These are phyloP conservation scores for Podila horticola DNA, from an alignment of 192 early-diverging fungal species.

Conservation along the genomic window DNA sequence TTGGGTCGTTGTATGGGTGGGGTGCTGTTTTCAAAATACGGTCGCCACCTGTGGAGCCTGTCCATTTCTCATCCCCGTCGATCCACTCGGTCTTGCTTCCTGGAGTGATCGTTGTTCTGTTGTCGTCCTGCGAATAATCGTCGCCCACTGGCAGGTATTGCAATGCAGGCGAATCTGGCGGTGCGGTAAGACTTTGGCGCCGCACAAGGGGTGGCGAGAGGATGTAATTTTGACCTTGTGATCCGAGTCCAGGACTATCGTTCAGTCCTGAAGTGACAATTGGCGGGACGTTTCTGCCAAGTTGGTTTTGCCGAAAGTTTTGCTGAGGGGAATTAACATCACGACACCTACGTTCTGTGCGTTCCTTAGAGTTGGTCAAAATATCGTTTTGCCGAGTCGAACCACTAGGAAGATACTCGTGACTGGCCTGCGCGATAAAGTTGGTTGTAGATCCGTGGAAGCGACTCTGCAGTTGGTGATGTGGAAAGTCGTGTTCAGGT, in stretches of 20 bases:
- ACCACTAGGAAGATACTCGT: not conserved
- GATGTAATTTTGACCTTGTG: not conserved
- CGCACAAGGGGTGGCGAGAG: constrained; percentile 11
- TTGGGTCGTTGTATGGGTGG: not conserved
- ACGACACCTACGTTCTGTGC: not conserved
- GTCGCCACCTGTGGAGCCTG: not conserved
- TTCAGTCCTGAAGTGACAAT: not conserved
- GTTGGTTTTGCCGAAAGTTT: not conserved
- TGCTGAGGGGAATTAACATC: not conserved
- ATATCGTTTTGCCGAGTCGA: not conserved
- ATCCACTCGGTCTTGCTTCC: not conserved
- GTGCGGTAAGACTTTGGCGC: not conserved
- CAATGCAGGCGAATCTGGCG: constrained; percentile 17
- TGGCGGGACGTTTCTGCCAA: constrained; percentile 10
- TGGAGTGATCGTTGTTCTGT: not conserved
- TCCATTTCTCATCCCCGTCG: not conserved
- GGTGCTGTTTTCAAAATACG: constrained; percentile 9
- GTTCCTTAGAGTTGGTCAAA: not conserved
- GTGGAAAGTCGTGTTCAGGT: constrained; percentile 1
- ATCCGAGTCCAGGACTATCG: not conserved
- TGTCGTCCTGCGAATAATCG: not conserved
- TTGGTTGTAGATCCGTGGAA: constrained; percentile 8
- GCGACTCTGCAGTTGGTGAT: constrained; percentile 21
- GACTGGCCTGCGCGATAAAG: not conserved
- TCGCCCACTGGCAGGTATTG: constrained; percentile 26